Conservation (phyloP, 495 filamentous ascomycete species). For the Peziza echinospora region DNA sequence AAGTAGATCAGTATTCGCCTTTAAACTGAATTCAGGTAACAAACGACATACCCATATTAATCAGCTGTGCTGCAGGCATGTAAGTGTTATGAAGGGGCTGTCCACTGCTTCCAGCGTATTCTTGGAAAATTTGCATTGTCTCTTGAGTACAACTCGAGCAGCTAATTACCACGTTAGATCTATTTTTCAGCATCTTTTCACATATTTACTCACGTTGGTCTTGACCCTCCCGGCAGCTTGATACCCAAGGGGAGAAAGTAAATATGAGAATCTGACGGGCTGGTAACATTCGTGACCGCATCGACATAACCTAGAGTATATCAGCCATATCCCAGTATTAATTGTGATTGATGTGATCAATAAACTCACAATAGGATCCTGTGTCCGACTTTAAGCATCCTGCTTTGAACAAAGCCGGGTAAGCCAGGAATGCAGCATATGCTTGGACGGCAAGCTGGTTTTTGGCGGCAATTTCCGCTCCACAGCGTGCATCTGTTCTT, state of each 20-base stretch:
- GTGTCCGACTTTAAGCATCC: slow-evolving; percentile 44
- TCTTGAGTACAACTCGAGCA: slow-evolving; percentile 47
- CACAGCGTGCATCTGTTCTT: slow-evolving; percentile 34
- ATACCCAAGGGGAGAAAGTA: slow-evolving; percentile 71
- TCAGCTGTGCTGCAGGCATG: slow-evolving; percentile 35
- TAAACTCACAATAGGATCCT: slow-evolving; percentile 34
- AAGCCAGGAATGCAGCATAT: slow-evolving; percentile 49
- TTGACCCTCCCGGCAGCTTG: slow-evolving; percentile 35
- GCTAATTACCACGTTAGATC: slow-evolving; percentile 2
- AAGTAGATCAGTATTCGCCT: background rate
- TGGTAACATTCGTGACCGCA: slow-evolving; percentile 52
- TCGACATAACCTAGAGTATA: slow-evolving; percentile 41
- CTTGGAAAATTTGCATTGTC: slow-evolving; percentile 47
- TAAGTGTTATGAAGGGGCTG: slow-evolving; percentile 40
- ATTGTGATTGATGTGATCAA: background rate
- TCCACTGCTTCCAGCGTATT: slow-evolving; percentile 34
- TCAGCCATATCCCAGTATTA: background rate
- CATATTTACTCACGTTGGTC: slow-evolving; percentile 28
- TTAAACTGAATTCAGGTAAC: background rate
- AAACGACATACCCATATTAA: slow-evolving; percentile 28
- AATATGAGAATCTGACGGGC: slow-evolving; percentile 44
- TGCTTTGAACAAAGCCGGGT: slow-evolving; percentile 54
- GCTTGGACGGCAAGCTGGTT: slow-evolving; percentile 53
- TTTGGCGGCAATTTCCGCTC: slow-evolving; percentile 37
- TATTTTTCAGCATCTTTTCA: background rate